Percentiles rank a stretch among this genome's conserved stretches.
Conservation (phyloP, 306 rosid species). For the Rosa lucieae region DNA sequence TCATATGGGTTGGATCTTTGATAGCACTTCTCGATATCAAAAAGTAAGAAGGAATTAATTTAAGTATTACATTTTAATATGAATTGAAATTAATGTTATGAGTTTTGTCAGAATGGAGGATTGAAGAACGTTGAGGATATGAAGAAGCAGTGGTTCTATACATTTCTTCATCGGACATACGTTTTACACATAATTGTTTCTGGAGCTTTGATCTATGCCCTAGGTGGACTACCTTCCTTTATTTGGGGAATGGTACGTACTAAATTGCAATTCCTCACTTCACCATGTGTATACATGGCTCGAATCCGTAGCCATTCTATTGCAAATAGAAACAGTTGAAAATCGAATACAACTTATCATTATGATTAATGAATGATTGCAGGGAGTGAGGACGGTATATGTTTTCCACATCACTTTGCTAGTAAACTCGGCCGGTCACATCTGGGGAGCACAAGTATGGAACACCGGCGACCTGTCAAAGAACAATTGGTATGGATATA, state of each 20-base stretch:
- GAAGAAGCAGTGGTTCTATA: constrained; percentile 57
- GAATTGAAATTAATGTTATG: too few relatives aligned
- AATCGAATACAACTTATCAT: too few relatives aligned
- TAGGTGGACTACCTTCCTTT: constrained; percentile 68
- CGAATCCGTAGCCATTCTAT: too few relatives aligned
- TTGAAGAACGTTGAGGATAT: constrained; percentile 17
- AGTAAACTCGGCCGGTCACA: not conserved
- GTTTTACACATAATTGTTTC: constrained; percentile 51
- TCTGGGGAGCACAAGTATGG: constrained; percentile 1
- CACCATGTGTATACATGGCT: too few relatives aligned
- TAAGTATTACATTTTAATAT: too few relatives aligned
- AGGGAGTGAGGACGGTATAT: not conserved
- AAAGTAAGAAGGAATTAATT: not conserved
- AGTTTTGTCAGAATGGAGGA: not conserved
- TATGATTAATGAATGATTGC: too few relatives aligned
- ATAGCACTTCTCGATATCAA: not conserved
- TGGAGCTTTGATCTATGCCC: constrained; percentile 52
- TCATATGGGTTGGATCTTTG: not conserved
- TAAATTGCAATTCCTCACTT: too few relatives aligned
- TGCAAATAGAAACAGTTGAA: too few relatives aligned
- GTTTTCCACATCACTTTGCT: not conserved
- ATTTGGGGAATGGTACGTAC: constrained; percentile 72
- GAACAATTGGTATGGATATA: not conserved
- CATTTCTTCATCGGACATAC: constrained; percentile 54
- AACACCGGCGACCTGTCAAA: not conserved